Conservation (phyloP, 495 filamentous ascomycete species). For the Aspergillus ellipticus region DNA sequence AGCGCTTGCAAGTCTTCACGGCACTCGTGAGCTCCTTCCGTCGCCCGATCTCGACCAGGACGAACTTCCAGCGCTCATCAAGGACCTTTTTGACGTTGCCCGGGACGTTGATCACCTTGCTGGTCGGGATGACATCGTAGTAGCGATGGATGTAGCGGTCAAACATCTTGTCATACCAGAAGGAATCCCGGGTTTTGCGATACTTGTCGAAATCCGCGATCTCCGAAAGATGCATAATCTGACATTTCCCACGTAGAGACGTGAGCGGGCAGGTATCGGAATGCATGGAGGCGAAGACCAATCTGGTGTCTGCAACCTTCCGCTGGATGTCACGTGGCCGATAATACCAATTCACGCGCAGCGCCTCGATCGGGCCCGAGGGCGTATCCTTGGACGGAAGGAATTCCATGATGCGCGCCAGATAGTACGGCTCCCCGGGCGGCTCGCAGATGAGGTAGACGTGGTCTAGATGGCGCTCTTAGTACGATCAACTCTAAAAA, state of each 20-base stretch:
- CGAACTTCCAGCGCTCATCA: conserved; percentile 91
- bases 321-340: conserved; percentile 92
- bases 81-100: conserved; percentile 89
- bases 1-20: conserved; percentile 94
- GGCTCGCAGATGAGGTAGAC: conserved; percentile 97
- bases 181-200: conserved; percentile 75
- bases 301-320: conserved; percentile 80
- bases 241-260: conserved; percentile 87
- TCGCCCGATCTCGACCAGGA: conserved; percentile 85
- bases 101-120: conserved; percentile 92
- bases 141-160: conserved; percentile 97
- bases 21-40: conserved; percentile 94
- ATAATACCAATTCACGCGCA: conserved; percentile 98
- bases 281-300: conserved; percentile 96
- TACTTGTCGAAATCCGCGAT: conserved; percentile 80
- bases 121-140: conserved; percentile 93
- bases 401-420: conserved; percentile 98
- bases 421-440: conserved; percentile 95
- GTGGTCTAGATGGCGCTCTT: conserved; percentile 62
- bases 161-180: conserved; percentile 97
- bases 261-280: conserved; percentile 93
- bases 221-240: conserved; percentile 80
- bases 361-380: conserved; percentile 70
- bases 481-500: conserved; percentile 10
- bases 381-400: conserved; percentile 73